These are phyloP conservation scores for Odontarrhena argentea DNA, from an alignment of 345 rosid species.

Conservation along the genomic window DNA sequence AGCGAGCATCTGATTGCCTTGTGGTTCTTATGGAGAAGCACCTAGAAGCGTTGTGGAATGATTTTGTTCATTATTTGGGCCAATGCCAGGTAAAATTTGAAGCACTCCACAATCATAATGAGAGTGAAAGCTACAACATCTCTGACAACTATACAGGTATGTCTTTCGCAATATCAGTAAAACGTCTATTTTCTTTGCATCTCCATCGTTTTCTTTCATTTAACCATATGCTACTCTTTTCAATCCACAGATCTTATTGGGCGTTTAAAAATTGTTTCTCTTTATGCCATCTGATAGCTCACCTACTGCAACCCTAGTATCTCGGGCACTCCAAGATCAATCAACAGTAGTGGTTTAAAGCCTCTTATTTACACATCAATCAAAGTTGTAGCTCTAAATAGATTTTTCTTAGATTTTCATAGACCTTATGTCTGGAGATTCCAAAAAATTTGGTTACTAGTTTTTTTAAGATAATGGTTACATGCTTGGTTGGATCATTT, in stretches of 20 bases:
- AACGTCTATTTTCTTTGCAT: constrained; percentile 19
- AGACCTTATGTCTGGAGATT: too few species aligned
- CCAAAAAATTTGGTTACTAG: too few species aligned
- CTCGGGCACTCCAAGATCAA: too few species aligned
- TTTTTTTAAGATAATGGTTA: too few species aligned
- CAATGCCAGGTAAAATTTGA: constrained; percentile 51
- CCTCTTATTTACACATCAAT: too few species aligned
- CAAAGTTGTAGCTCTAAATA: too few species aligned
- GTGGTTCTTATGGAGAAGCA: constrained; percentile 61
- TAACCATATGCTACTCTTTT: constrained; percentile 15
- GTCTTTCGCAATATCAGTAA: constrained; percentile 31
- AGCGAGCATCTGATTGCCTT: constrained; percentile 74
- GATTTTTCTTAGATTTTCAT: too few species aligned
- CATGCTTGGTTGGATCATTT: too few species aligned
- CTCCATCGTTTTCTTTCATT: constrained; percentile 1
- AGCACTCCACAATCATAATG: constrained; percentile 41
- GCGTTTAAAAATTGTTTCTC: constrained; percentile 52
- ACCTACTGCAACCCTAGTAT: constrained; percentile 54
- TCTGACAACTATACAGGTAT: constrained; percentile 54
- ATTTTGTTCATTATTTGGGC: constrained; percentile 53
- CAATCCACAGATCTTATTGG: constrained; percentile 57
- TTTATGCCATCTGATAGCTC: constrained; percentile 59
- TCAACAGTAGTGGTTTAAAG: too few species aligned
- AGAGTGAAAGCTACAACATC: constrained; percentile 39
- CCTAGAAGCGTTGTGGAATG: constrained; percentile 62